phyloP scores from a whole-genome alignment of 2,329 filamentous ascomycete species.

The Dryadomyces quercus-mongolicae region DNA sequence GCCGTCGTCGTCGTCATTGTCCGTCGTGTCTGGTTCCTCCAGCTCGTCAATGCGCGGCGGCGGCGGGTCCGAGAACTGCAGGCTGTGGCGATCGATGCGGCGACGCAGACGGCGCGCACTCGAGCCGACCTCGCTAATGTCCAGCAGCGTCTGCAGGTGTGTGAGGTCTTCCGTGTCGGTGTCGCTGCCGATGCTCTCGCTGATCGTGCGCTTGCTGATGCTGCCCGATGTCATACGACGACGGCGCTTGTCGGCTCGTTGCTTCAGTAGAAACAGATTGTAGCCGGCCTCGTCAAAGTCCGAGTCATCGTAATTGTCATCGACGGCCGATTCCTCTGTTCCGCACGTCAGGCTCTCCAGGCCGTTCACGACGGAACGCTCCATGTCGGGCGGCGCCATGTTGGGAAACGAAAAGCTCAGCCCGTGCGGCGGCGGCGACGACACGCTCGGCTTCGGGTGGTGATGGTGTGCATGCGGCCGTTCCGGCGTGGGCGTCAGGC shows the following conservation, averaged over 20 bases:
- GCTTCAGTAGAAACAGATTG: conserved; percentile 23
- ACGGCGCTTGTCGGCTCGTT: conserved; percentile 29
- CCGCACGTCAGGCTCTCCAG: conserved; percentile 34
- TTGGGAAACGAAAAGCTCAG: conserved; percentile 5
- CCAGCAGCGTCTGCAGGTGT: conserved; percentile 21
- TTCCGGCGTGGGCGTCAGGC: not conserved
- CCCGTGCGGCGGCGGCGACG: conserved; percentile 5
- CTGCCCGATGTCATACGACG: conserved; percentile 38
- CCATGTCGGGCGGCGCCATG: conserved; percentile 20
- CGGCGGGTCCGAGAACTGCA: conserved; percentile 38
- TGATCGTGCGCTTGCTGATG: conserved; percentile 41
- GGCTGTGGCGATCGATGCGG: conserved; percentile 31
- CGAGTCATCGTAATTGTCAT: conserved; percentile 15
- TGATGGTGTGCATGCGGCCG: not conserved
- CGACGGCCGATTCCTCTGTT: conserved; percentile 6
- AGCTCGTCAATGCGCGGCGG: conserved; percentile 39
- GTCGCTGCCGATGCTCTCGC: conserved; percentile 36
- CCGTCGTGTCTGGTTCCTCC: conserved; percentile 36
- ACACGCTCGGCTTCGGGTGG: not conserved
- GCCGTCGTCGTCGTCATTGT: conserved; percentile 14
- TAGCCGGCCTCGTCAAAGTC: conserved; percentile 26
- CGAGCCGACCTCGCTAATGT: conserved; percentile 29
- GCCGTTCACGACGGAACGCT: conserved; percentile 30
- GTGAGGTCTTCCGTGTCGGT: conserved; percentile 27
- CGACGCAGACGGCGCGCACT: conserved; percentile 36